Evolutionary conservation across 306 rosid species (phyloP), one percentile per base, ranked within the genome.

Genomic region (Coriaria nepalensis): DNA sequence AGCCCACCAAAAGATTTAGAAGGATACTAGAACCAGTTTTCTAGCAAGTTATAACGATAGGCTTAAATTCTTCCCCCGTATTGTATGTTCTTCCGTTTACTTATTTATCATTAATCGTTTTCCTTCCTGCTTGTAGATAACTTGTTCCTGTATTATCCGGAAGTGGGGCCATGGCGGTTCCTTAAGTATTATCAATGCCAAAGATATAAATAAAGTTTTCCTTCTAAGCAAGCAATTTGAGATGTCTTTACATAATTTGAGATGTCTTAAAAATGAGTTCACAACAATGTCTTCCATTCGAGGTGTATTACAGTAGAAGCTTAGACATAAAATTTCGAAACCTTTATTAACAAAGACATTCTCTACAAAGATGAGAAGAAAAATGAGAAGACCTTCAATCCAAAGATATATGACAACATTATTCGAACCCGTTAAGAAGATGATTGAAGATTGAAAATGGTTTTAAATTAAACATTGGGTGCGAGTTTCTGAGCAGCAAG

Each of bases 401-500:
- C 33, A 49, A 51, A 48, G n/a, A 29, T 37, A 20, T 3, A 20
- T 20, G 54, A 40, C 14, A n/a, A 52, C 59, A 35, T 20, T 37
- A 49, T 13, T 20, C 29, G 29, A 20, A 20, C 29, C n/a, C n/a
- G 3, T 20, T 20, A 20, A 20, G 29, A 20, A 20, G 3, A 20
- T 20, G 29, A 20, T 20, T 3, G 29, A 20, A 20, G 29, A 20
- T 20, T 20, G 2, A 20, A 20, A 20, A 20, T 20, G 29, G 29
- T 3, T 1, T 20, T 20, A 20, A 52, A 63, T 61, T 63, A 85
- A 74, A 92, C 96, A 13, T 86, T 92, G 46, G 82, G 47, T 54
- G 93, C 68, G 38, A 92, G 15, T 76, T 82, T 92, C 80, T 86
- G 96, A 57, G 93, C 93, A 57, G 94, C 99, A 54, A 86, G 93